Percentiles rank a stretch among this genome's conserved stretches.
Evolutionary conservation across 192 early-diverging fungal species (phyloP).

Genomic region (Coemansia sp.): DNA sequence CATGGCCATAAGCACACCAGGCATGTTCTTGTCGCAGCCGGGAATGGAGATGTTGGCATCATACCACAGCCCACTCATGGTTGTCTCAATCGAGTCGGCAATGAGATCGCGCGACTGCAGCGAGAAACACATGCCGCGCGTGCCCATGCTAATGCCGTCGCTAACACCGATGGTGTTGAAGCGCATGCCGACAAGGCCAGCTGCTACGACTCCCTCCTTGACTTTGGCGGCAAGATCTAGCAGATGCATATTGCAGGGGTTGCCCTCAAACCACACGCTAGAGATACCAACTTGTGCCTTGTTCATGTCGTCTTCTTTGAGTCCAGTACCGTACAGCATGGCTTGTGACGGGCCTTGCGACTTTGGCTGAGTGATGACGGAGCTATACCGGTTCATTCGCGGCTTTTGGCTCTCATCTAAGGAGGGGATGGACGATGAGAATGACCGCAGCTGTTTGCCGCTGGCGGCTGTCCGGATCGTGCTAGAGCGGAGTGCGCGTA

Average conservation of each 20-base stretch:
- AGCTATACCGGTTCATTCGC: conserved; percentile 79
- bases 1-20: conserved; percentile 95
- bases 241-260: conserved; percentile 99
- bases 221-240: conserved; percentile 81
- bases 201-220: conserved; percentile 88
- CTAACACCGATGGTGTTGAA: conserved; percentile 99
- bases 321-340: conserved; percentile 95
- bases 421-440: conserved; percentile 5
- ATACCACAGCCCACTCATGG: conserved; percentile 98
- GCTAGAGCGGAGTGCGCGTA: conserved; percentile 18
- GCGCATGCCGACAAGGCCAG: conserved; percentile 88
- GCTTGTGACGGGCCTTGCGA: conserved; percentile 96
- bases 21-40: conserved; percentile 98
- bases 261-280: conserved; percentile 98
- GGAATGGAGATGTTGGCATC: conserved; percentile 98
- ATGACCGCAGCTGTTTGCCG: conserved; percentile 7
- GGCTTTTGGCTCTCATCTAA: conserved; percentile 14
- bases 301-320: conserved; percentile 75
- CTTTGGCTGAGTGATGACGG: conserved; percentile 90
- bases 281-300: conserved; percentile 96
- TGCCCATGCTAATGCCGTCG: conserved; percentile 98
- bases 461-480: neutral
- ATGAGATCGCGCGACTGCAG: conserved; percentile 97
- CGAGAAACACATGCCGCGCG: conserved; percentile 93
- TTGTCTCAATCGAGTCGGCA: conserved; percentile 98